phyloP scores from a whole-genome alignment of 2,329 filamentous ascomycete genomes.

The Fusarium euwallaceae region DNA sequence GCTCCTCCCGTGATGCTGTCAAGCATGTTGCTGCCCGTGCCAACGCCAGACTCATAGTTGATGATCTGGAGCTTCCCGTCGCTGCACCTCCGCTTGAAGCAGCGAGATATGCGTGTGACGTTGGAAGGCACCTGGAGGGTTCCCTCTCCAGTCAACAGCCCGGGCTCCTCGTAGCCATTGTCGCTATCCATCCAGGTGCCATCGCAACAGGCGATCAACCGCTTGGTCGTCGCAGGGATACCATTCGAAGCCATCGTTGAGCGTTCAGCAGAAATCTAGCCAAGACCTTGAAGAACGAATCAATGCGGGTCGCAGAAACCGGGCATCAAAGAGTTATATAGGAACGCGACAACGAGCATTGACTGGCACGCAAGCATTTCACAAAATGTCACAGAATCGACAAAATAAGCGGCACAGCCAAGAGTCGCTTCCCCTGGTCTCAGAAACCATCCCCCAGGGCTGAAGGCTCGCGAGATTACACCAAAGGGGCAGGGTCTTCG shows the following conservation, averaged over 20 bases:
- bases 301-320: neutral
- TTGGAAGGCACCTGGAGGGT: slow-evolving; percentile 68
- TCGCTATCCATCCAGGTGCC: slow-evolving; percentile 69
- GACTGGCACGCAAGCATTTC: neutral
- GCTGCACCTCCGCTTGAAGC: slow-evolving; percentile 63
- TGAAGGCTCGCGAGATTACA: slow-evolving; percentile 27
- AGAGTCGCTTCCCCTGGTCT: slow-evolving; percentile 35
- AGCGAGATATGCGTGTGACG: slow-evolving; percentile 70
- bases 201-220: slow-evolving; percentile 66
- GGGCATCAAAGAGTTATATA: neutral
- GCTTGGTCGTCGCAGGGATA: slow-evolving; percentile 52
- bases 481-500: slow-evolving; percentile 6
- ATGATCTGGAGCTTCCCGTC: slow-evolving; percentile 70
- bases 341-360: neutral
- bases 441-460: slow-evolving; percentile 21
- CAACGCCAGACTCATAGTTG: slow-evolving; percentile 72
- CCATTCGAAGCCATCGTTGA: slow-evolving; percentile 13
- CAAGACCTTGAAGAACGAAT: neutral
- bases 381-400: neutral
- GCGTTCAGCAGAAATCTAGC: neutral
- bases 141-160: slow-evolving; percentile 53
- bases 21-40: slow-evolving; percentile 64
- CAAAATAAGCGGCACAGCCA: slow-evolving; percentile 40
- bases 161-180: slow-evolving; percentile 60
- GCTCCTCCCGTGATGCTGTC: slow-evolving; percentile 67